phyloP scores from a whole-genome alignment of 176 grass and related monocot species.

The Echinochloa phyllopogon region DNA sequence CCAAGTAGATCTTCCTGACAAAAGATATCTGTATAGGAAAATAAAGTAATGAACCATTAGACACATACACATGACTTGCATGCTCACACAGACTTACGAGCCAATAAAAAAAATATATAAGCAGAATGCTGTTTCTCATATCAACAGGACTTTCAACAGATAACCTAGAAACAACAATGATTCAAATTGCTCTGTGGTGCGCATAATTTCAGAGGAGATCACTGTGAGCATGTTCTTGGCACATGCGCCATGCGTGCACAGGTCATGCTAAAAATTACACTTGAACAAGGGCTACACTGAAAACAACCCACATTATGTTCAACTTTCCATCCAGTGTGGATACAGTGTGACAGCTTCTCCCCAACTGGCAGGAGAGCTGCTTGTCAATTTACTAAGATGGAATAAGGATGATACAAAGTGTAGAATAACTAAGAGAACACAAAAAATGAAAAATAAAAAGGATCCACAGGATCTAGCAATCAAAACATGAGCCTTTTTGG shows the following conservation, averaged over 20 bases:
- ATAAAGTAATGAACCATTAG: conserved; percentile 9
- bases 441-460: neutral
- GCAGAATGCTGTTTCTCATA: neutral
- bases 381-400: neutral
- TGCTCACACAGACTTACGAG: neutral
- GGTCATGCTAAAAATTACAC: neutral
- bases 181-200: neutral
- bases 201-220: neutral
- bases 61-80: neutral
- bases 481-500: neutral
- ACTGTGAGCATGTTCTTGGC: neutral
- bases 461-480: neutral
- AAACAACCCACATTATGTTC: neutral
- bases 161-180: neutral
- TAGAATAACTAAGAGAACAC: neutral
- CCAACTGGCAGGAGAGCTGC: no score
- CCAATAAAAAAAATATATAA: neutral
- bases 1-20: neutral
- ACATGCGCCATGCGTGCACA: no score
- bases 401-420: neutral
- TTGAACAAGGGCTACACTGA: neutral
- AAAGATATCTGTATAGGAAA: conserved; percentile 26
- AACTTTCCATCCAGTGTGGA: neutral
- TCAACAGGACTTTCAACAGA: neutral
- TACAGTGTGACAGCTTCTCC: neutral